Conservation (phyloP, 345 rosid species). For the Eucalyptus paniculata region DNA sequence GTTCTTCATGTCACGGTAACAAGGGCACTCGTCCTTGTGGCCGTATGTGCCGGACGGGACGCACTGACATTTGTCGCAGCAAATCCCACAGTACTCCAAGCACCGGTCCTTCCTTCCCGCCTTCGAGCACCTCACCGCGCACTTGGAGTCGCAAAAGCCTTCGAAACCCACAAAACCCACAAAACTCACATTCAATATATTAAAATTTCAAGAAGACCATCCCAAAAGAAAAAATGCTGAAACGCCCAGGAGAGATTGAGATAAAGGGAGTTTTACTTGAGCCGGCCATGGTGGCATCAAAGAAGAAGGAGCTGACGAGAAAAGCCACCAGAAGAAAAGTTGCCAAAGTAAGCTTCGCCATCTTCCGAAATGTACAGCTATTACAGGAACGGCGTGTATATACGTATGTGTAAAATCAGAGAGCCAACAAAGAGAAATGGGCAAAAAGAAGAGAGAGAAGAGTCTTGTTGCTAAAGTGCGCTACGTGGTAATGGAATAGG, state of each 20-base stretch:
- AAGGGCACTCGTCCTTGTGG: constrained; percentile 52
- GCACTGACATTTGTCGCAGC: constrained; percentile 59
- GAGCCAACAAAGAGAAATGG: not conserved
- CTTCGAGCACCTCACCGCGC: constrained; percentile 37
- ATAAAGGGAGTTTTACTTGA: not conserved
- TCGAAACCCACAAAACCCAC: not conserved
- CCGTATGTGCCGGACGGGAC: constrained; percentile 78
- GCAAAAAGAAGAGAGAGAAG: not conserved
- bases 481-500: not conserved
- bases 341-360: not conserved
- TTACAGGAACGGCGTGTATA: not conserved
- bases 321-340: not conserved
- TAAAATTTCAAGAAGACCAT: not conserved
- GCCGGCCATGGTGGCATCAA: not conserved
- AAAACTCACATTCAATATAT: not conserved
- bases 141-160: constrained; percentile 22
- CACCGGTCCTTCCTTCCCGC: constrained; percentile 52
- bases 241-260: not conserved
- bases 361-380: not conserved
- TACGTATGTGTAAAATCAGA: not conserved
- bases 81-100: constrained; percentile 60
- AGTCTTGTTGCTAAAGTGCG: not conserved
- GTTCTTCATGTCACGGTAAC: constrained; percentile 46
- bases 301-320: not conserved
- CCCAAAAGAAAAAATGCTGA: not conserved